Evolutionary conservation across 2,329 filamentous ascomycete genomes (phyloP).

Genomic region (Trichoderma asperellum): DNA sequence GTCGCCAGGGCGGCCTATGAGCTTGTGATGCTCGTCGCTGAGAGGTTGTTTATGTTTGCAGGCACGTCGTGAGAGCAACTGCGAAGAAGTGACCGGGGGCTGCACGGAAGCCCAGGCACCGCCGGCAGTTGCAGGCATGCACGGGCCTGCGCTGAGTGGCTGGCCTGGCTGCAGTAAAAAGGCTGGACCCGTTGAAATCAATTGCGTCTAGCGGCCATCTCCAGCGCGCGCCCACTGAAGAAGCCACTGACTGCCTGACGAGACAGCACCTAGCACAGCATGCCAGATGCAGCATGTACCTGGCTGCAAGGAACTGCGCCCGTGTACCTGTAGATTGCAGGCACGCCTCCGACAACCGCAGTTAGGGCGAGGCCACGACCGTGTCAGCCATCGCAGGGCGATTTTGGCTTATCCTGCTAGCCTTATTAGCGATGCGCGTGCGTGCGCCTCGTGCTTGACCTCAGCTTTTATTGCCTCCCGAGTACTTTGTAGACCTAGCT

Average conservation of each 20-base stretch:
- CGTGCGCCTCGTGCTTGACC: slow-evolving; percentile 28
- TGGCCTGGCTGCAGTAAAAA: not conserved
- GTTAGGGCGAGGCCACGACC: slow-evolving; percentile 16
- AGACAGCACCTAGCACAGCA: not conserved
- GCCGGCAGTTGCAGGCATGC: not conserved
- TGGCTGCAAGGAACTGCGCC: not conserved
- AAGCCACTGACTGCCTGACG: not conserved
- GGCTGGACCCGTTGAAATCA: not conserved
- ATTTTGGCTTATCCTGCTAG: slow-evolving; percentile 26
- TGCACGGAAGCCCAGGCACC: not conserved
- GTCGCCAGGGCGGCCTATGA: slow-evolving; percentile 41
- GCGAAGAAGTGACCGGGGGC: slow-evolving; percentile 9
- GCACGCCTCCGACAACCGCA: not conserved
- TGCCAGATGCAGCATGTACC: not conserved
- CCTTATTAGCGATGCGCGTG: slow-evolving; percentile 22
- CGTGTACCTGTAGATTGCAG: not conserved
- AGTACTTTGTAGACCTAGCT: slow-evolving; percentile 1
- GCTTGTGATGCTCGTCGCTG: slow-evolving; percentile 35
- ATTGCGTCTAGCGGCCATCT: slow-evolving; percentile 8
- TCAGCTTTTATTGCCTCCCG: slow-evolving; percentile 22
- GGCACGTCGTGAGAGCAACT: slow-evolving; percentile 22
- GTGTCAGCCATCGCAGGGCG: slow-evolving; percentile 22
- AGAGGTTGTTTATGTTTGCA: slow-evolving; percentile 41
- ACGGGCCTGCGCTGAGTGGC: not conserved
- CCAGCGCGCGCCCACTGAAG: slow-evolving; percentile 13